Evolutionary conservation across 2,329 filamentous ascomycete species (phyloP).

Genomic region (Tolypocladium guangdongense): DNA sequence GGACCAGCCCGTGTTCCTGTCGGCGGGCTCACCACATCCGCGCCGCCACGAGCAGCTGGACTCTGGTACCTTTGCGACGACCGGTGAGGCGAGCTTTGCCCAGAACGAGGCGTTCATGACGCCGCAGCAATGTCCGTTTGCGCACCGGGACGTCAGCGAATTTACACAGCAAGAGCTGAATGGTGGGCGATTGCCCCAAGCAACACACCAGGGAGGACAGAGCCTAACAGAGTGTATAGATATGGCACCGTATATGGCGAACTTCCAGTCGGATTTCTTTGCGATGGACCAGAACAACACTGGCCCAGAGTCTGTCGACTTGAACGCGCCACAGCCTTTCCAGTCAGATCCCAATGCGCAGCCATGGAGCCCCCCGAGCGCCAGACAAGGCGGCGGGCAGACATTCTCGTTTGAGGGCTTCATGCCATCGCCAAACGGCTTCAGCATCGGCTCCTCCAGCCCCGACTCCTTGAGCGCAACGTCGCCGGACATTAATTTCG

Average conservation of each 20-base stretch:
- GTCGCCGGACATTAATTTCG: constrained; percentile 16
- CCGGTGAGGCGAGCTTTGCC: constrained; percentile 18
- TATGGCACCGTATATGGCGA: constrained; percentile 18
- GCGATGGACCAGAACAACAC: constrained; percentile 11
- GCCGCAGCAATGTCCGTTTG: constrained; percentile 28
- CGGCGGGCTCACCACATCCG: constrained; percentile 21
- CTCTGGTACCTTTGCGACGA: constrained; percentile 13
- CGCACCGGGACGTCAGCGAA: constrained; percentile 15
- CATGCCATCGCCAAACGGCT: constrained; percentile 20
- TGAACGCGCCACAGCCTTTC: constrained; percentile 26
- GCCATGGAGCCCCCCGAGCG: constrained; percentile 31
- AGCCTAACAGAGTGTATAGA: constrained; percentile 10
- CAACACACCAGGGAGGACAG: neutral
- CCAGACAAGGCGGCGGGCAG: constrained; percentile 17
- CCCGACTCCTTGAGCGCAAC: constrained; percentile 18
- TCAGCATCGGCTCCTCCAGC: constrained; percentile 6
- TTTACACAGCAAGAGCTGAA: constrained; percentile 16
- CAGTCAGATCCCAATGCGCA: constrained; percentile 22
- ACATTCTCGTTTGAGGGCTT: constrained; percentile 28
- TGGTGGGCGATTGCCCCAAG: constrained; percentile 12
- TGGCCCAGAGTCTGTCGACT: constrained; percentile 11
- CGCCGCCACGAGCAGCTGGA: constrained; percentile 16
- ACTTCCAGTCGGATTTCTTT: constrained; percentile 21
- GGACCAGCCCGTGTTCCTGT: constrained; percentile 23
- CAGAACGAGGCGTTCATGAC: constrained; percentile 21